Base-by-base conservation (phyloP, 1,284 basidiomycete genomes). In the Naganishia liquefaciens region DNA sequence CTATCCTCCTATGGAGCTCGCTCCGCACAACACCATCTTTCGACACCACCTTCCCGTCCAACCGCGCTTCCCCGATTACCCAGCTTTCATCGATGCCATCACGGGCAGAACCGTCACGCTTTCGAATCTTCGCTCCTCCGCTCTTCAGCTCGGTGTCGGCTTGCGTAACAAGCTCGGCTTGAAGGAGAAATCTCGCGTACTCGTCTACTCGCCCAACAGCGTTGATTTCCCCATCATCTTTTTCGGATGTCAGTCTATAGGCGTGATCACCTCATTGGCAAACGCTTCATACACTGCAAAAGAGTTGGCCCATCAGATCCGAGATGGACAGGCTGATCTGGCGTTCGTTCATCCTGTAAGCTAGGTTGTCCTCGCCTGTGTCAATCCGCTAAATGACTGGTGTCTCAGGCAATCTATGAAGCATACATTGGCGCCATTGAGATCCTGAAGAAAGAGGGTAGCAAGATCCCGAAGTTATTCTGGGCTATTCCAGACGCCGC, bases 41-140 rank as follows among this genome's bases (percentile, higher is more conserved):
- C 30, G 57, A 28, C 57, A 60, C 46, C 57, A 60, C 47, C 46
- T 60, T 3, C 57, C 57, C 5, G 46, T 30, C 7, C 46, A 60
- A 13, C 57, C 57, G 23, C 43, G 57, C 3, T 64, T 64, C 37
- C 62, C 62, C 4, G 62, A 55, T 54, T 55, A 55, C 19, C 82
- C 82, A 5, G 88, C 88, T 0, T 89, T 86, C 75, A 82, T 90
- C 60, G 89, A 91, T 69, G 86, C 86, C 0, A 74, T 78, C 1
- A 84, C 87, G 0, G 87, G 84, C 0, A 78, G 81, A 0, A 80
- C 80, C 2, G 69, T 91, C 33, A 82, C 87, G 0, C 84, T 89
- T 17, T 83, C 72, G 0, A 81, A 84, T 37, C 75, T 88, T 23
- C 83, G 82, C 28, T 76, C 82, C 23, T 77, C 85, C 19, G 81